phyloP scores from a whole-genome alignment of 345 rosid species.

The Kernera saxatilis region DNA sequence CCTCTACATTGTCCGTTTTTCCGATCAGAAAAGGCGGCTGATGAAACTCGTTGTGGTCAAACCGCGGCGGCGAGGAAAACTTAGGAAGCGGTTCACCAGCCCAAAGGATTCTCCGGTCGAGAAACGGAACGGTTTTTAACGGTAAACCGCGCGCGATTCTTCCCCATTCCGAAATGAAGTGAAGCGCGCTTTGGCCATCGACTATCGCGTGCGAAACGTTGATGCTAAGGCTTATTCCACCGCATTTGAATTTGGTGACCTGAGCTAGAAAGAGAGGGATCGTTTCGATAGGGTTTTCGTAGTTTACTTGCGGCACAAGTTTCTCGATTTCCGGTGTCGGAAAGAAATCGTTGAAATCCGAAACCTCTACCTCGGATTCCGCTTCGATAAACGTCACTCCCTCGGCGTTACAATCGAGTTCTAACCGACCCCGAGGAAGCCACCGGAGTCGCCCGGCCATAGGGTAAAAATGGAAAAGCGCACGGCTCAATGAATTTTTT shows the following conservation, averaged over 20 bases:
- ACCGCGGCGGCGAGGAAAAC: background rate
- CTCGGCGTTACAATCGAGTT: conserved; percentile 39
- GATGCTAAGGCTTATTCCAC: conserved; percentile 41
- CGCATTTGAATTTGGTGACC: conserved; percentile 51
- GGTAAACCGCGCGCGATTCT: conserved; percentile 41
- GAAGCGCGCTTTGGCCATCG: conserved; percentile 57
- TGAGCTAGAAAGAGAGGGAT: conserved; percentile 45
- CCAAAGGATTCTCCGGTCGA: conserved; percentile 38
- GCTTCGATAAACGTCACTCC: conserved; percentile 44
- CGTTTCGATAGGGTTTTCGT: conserved; percentile 35
- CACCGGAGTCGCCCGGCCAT: conserved; percentile 57
- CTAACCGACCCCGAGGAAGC: conserved; percentile 44
- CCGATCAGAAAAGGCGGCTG: conserved; percentile 49
- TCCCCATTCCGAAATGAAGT: conserved; percentile 53
- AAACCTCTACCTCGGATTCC: conserved; percentile 32
- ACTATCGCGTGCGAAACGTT: conserved; percentile 48
- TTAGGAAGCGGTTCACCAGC: conserved; percentile 39
- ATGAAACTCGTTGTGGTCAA: conserved; percentile 39
- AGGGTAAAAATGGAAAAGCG: conserved; percentile 47
- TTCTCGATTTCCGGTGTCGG: conserved; percentile 27
- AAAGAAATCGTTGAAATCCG: conserved; percentile 39
- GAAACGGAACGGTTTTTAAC: conserved; percentile 23
- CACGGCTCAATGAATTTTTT: conserved; percentile 35
- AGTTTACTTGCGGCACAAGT: conserved; percentile 45
- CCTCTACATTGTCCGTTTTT: conserved; percentile 27